Percentiles rank a stretch among this genome's conserved stretches.
Evolutionary conservation across 768 basidiomycete genomes (phyloP).

Genomic region (Agaricus subrufescens): DNA sequence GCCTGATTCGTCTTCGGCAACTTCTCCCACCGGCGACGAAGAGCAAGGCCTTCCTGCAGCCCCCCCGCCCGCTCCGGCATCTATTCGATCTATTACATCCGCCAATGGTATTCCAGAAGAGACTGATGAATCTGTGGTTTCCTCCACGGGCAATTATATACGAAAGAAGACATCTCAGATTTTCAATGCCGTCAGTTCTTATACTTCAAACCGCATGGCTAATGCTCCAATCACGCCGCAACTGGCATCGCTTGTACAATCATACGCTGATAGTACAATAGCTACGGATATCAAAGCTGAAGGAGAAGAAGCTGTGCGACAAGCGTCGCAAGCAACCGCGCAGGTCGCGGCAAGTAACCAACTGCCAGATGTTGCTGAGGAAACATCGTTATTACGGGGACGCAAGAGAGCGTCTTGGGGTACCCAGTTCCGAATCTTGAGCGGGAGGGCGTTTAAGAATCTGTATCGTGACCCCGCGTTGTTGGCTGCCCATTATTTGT

Average conservation of each 20-base stretch:
- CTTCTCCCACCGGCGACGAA: constrained; percentile 54
- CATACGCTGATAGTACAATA: constrained; percentile 65
- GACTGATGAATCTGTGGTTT: constrained; percentile 31
- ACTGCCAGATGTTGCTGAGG: constrained; percentile 63
- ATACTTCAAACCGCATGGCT: constrained; percentile 15
- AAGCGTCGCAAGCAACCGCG: constrained; percentile 22
- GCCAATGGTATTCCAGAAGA: constrained; percentile 35
- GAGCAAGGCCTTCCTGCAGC: constrained; percentile 52
- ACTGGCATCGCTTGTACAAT: constrained; percentile 67
- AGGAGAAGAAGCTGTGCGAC: constrained; percentile 29
- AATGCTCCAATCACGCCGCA: constrained; percentile 45
- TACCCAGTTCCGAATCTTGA: constrained; percentile 92
- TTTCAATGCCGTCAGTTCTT: constrained; percentile 49
- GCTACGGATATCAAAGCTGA: constrained; percentile 55
- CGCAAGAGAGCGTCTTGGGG: constrained; percentile 79
- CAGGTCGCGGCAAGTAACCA: constrained; percentile 28
- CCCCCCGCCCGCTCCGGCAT: constrained; percentile 25
- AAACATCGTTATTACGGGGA: constrained; percentile 64
- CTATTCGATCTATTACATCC: constrained; percentile 36
- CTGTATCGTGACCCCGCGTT: constrained; percentile 92
- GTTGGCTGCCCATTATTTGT: constrained; percentile 85
- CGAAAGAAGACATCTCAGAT: constrained; percentile 73
- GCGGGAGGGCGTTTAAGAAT: constrained; percentile 97
- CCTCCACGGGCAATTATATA: constrained; percentile 49
- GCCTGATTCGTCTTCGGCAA: constrained; percentile 28